Evolutionary conservation across 305 asterid genomes (phyloP), one percentile per base, ranked within the genome.

Genomic region (Petunia hybrid): DNA sequence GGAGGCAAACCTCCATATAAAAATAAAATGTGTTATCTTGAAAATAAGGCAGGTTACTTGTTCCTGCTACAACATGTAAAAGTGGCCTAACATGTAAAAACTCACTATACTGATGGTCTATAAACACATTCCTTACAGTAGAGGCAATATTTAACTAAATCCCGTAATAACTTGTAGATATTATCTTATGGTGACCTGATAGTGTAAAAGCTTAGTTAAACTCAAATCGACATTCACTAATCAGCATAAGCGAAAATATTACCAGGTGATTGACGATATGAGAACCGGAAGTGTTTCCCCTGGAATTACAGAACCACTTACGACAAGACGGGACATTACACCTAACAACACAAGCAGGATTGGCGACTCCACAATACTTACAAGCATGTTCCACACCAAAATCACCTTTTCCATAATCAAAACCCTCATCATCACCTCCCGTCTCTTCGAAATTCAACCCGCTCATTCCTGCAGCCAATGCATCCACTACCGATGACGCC

Each of bases 201-300:
- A 22, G 31, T 22, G 31, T 22, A 22, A 22, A 22, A 22, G 31
- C 31, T 22, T 22, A 22, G 31, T 22, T 22, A 22, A 22, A 22
- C 31, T 22, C 31, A 22, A 22, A 22, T 22, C 31, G 31, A 22
- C 31, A 22, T 22, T 22, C 31, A 22, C 31, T 22, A 60, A 60
- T 60, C 39, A 22, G 4, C 16, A 22, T 16, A 43, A 16, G 39
- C 16, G 4, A 55, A 74, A n/a, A 5, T 13, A n/a, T 35, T 84
- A 96, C 99, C 95, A 96, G 85, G 89, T 96, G 99, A 90, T 92
- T 96, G 71, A 96, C 99, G 81, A 96, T 96, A 86, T 96, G 98
- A 35, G 98, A 96, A 40, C 99, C 99, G 80, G 99, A 96, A 5
- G 99, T 96, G 82, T 94, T 96, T 84, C 99, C 99, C 36, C 99